phyloP scores from a whole-genome alignment of 2,329 filamentous ascomycete species.

The Scolecobasidium constrictum region DNA sequence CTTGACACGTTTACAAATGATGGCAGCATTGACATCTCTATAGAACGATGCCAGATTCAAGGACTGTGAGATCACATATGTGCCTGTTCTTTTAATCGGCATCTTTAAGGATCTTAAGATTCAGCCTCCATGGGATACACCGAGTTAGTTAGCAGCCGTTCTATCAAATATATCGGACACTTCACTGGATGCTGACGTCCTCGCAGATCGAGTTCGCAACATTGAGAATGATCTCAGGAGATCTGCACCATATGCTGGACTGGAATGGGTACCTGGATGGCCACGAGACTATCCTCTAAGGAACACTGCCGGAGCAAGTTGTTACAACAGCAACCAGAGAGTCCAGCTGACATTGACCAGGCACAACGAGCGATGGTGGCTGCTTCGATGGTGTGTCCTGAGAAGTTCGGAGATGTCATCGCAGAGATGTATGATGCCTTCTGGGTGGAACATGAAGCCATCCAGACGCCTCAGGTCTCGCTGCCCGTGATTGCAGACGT shows the following conservation, averaged over 20 bases:
- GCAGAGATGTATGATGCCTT: conserved; percentile 36
- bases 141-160: too few species aligned
- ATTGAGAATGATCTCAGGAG: neutral
- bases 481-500: neutral
- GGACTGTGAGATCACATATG: conserved; percentile 42
- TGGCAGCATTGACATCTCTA: conserved; percentile 2
- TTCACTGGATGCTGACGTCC: too few species aligned
- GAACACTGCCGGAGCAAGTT: neutral
- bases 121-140: conserved; percentile 42
- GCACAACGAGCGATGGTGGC: neutral
- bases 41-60: conserved; percentile 47
- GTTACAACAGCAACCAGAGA: too few species aligned
- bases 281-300: neutral
- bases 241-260: neutral
- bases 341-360: too few species aligned
- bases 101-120: conserved; percentile 47
- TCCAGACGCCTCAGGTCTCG: neutral
- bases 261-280: neutral
- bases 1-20: neutral
- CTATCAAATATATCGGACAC: too few species aligned
- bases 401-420: neutral
- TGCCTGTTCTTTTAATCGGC: conserved; percentile 49
- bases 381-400: neutral
- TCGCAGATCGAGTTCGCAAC: neutral
- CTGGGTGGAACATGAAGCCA: conserved; percentile 36